Base-by-base conservation (phyloP, 2,329 filamentous ascomycete genomes). In the Pseudogymnoascus destructans region DNA sequence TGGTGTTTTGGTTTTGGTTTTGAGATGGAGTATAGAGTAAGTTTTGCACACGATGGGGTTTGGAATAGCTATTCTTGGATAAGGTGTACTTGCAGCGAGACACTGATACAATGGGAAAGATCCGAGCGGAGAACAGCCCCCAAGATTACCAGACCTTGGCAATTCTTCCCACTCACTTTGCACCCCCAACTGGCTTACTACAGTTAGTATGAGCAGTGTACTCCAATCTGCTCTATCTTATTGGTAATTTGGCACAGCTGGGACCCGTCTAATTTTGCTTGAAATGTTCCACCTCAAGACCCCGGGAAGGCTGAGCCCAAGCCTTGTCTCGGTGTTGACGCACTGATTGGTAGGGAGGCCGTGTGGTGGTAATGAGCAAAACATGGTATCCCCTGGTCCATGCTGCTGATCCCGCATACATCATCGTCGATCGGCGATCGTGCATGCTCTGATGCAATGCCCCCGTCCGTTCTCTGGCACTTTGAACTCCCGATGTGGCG, bases 361-460 rank as follows among this genome's bases (percentile, higher is more conserved):
- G 25, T 30, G 25, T 30, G 46, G 46, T 52, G 46, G 46, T 52
- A 52, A 52, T 52, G 46, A 52, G 46, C 46, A 52, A 25, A 52
- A 15, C 46, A 52, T 52, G 46, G 46, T 52, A 52, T 52, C 46
- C 46, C 46, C 46, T 52, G 46, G 46, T 52, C 46, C 46, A 17
- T 30, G 46, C 15, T 52, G 46, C 46, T 19, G 46, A 52, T 52
- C 46, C 46, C 46, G 25, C 46, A 52, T 52, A 52, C 46, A 25
- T 52, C 46, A 52, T 52, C 46, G 46, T 30, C 46, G 46, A 52
- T 52, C 46, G 46, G 25, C 46, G 46, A 52, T 52, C 46, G 46
- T 52, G 46, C 46, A 52, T 52, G 23, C 1, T 30, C 46, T 32
- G 30, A 52, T 52, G 25, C 46, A 52, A 30, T 52, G 5, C 13